Evolutionary conservation across 108 stramenopile genomes (phyloP).

Genomic region (Aurantiochytrium sp.): DNA sequence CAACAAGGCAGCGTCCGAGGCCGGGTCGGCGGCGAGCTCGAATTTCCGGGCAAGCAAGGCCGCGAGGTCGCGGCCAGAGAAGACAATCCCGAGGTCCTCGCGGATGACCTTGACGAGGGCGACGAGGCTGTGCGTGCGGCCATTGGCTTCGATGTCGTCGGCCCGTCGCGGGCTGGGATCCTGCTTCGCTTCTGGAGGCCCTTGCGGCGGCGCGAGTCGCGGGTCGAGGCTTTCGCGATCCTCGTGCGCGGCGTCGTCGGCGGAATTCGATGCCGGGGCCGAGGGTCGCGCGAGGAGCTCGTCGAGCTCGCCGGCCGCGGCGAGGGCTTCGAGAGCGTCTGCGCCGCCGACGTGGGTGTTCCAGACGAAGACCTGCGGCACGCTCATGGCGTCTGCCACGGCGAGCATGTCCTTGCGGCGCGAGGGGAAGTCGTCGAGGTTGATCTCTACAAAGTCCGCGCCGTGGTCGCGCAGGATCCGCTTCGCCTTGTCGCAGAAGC

Average conservation of each 20-base stretch:
- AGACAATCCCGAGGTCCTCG: background rate
- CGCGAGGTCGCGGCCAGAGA: background rate
- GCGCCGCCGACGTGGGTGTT: background rate
- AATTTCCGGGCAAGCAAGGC: no score
- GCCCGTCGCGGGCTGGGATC: background rate
- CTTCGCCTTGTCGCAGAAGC: slow-evolving; percentile 9
- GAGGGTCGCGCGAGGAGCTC: background rate
- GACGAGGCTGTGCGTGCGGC: background rate
- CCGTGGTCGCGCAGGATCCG: background rate
- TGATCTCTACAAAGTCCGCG: background rate
- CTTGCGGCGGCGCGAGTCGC: no score
- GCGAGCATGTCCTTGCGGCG: background rate
- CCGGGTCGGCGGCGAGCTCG: no score
- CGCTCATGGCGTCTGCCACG: background rate
- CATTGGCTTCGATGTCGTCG: background rate
- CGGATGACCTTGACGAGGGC: background rate
- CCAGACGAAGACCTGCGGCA: background rate
- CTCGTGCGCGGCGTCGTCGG: no score
- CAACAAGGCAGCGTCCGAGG: no score
- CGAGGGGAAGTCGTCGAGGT: background rate
- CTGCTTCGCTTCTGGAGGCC: background rate
- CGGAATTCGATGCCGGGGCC: no score
- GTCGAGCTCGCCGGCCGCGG: background rate
- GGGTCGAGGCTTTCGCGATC: no score
- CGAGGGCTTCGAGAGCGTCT: background rate